Percentiles rank a stretch among this genome's conserved stretches.
Evolutionary conservation across 768 basidiomycete species (phyloP).

Genomic region (Cyathus striatus): DNA sequence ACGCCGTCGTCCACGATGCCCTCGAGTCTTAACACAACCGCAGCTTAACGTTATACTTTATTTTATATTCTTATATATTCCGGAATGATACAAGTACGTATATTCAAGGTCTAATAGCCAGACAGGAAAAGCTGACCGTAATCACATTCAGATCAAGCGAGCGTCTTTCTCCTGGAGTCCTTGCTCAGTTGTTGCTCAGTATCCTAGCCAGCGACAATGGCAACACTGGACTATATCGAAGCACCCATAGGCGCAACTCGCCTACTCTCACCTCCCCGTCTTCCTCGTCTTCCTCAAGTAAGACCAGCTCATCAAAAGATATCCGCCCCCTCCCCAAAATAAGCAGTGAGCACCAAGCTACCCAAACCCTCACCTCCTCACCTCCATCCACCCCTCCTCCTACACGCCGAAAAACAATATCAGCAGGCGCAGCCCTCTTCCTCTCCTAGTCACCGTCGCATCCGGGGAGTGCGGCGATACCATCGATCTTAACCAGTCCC

Average conservation of each 20-base stretch:
- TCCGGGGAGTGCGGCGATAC: background rate
- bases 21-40: no score
- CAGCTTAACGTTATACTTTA: no score
- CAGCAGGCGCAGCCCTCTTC: constrained; percentile 15
- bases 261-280: constrained; percentile 15
- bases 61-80: no score
- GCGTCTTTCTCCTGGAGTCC: no score
- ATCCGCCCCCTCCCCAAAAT: constrained; percentile 37
- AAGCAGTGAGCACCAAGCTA: no score
- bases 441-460: background rate
- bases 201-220: no score
- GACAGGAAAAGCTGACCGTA: no score
- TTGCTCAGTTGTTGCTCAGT: no score
- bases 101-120: no score
- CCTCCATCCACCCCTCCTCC: constrained; percentile 23
- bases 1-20: no score
- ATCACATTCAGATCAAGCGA: no score
- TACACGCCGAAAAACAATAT: constrained; percentile 11
- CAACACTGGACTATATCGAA: constrained; percentile 44
- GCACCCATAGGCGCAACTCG: constrained; percentile 37
- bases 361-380: constrained; percentile 36
- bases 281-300: constrained; percentile 1
- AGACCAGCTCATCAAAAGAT: constrained; percentile 9
- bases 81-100: no score
- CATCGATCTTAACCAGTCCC: constrained; percentile 17